phyloP scores from a whole-genome alignment of 345 rosid species.

The Erysimum cheiranthoides region DNA sequence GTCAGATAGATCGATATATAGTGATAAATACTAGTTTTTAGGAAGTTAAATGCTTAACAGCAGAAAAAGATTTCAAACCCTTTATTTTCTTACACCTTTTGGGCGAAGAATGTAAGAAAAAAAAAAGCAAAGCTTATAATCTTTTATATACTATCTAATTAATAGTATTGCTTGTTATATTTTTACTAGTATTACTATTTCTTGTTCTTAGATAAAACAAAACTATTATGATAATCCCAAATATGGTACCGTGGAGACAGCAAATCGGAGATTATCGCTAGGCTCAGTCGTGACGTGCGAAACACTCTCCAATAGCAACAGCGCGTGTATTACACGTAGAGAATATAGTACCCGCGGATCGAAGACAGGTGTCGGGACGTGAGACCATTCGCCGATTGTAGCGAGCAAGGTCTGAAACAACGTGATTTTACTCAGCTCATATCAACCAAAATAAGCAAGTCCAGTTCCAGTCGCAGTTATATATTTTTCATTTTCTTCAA shows the following conservation, averaged over 20 bases:
- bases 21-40: background rate
- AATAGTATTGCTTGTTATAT: background rate
- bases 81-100: background rate
- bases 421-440: conserved; percentile 41
- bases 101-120: background rate
- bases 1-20: background rate
- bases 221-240: background rate
- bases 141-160: background rate
- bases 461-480: conserved; percentile 47
- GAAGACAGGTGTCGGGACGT: conserved; percentile 47
- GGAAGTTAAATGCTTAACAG: background rate
- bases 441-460: conserved; percentile 49
- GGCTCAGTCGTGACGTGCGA: conserved; percentile 12
- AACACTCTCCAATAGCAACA: conserved; percentile 14
- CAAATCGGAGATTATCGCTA: conserved; percentile 6
- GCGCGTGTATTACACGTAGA: background rate
- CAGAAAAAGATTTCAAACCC: background rate
- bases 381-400: conserved; percentile 43
- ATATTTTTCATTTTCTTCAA: background rate
- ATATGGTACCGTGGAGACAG: background rate
- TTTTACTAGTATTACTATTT: background rate
- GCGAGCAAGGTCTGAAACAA: conserved; percentile 45
- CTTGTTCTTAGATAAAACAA: background rate
- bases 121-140: background rate
- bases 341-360: conserved; percentile 3